phyloP scores from a whole-genome alignment of 164 flowering plant genomes.

The Nymphaea colorata region DNA sequence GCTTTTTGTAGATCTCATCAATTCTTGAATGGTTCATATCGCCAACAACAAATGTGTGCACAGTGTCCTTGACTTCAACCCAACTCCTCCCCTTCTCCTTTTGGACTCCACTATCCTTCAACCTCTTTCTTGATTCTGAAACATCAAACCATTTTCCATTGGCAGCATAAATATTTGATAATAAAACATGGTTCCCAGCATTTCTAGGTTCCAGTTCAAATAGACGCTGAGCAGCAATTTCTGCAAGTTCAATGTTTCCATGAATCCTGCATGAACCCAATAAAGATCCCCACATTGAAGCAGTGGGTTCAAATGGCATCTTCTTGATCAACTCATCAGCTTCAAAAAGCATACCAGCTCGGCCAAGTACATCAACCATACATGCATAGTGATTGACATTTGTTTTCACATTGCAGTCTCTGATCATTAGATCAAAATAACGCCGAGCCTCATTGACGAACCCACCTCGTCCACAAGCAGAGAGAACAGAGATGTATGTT shows the following conservation, averaged over 20 bases:
- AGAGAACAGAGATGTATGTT: constrained; percentile 56
- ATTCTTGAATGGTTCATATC: constrained; percentile 51
- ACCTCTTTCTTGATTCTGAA: constrained; percentile 42
- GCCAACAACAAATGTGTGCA: constrained; percentile 62
- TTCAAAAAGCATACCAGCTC: constrained; percentile 47
- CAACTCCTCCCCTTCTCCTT: constrained; percentile 71
- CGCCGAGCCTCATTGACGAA: constrained; percentile 39
- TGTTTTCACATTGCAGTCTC: constrained; percentile 28
- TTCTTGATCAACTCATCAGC: constrained; percentile 39
- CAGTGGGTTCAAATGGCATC: constrained; percentile 61
- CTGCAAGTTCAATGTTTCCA: constrained; percentile 48
- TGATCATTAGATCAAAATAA: constrained; percentile 44
- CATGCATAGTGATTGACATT: constrained; percentile 63
- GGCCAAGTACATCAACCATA: constrained; percentile 78
- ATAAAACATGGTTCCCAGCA: constrained; percentile 65
- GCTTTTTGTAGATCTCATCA: constrained; percentile 33
- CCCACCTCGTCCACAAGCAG: constrained; percentile 72
- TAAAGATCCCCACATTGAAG: constrained; percentile 85
- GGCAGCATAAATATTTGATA: constrained; percentile 67
- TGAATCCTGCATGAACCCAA: constrained; percentile 56
- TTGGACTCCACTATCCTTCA: constrained; percentile 48
- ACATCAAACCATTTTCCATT: constrained; percentile 54
- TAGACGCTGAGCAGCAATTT: constrained; percentile 48
- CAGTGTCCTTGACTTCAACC: constrained; percentile 56
- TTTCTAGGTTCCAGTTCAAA: constrained; percentile 59